Conservation (phyloP, 2,329 filamentous ascomycete genomes). For the Daldinia eschscholtzii region DNA sequence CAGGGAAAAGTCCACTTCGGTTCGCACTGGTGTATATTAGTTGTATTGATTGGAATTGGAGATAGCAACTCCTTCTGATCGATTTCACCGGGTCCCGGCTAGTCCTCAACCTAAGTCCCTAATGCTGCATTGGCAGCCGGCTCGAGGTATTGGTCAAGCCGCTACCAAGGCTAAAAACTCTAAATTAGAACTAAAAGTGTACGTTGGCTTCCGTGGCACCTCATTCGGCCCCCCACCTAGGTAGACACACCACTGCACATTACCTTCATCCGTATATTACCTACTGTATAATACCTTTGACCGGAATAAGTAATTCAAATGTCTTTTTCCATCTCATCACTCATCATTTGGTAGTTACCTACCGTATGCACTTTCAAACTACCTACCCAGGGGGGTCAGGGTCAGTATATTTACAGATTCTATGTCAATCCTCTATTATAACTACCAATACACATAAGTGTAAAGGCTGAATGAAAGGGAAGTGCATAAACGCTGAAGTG, state of each 20-base stretch:
- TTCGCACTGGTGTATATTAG: background rate
- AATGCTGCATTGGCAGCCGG: background rate
- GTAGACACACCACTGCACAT: background rate
- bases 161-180: slow-evolving; percentile 20
- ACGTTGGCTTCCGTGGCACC: slow-evolving; percentile 25
- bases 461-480: background rate
- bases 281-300: background rate
- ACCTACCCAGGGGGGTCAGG: background rate
- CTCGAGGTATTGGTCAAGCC: slow-evolving; percentile 1
- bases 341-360: no score
- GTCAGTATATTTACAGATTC: background rate
- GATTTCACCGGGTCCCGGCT: slow-evolving; percentile 19
- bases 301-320: background rate
- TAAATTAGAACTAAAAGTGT: slow-evolving; percentile 25
- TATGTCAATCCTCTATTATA: background rate
- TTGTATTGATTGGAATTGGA: slow-evolving; percentile 25
- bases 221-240: slow-evolving; percentile 7
- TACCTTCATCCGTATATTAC: no score
- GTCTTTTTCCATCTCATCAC: background rate
- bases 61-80: slow-evolving; percentile 21
- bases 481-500: slow-evolving; percentile 18
- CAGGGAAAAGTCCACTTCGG: background rate
- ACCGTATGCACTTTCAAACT: background rate
- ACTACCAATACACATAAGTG: background rate
- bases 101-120: background rate